These are phyloP conservation scores for Asterophora parasitica DNA, from an alignment of 768 basidiomycete genomes.

Conservation along the genomic window DNA sequence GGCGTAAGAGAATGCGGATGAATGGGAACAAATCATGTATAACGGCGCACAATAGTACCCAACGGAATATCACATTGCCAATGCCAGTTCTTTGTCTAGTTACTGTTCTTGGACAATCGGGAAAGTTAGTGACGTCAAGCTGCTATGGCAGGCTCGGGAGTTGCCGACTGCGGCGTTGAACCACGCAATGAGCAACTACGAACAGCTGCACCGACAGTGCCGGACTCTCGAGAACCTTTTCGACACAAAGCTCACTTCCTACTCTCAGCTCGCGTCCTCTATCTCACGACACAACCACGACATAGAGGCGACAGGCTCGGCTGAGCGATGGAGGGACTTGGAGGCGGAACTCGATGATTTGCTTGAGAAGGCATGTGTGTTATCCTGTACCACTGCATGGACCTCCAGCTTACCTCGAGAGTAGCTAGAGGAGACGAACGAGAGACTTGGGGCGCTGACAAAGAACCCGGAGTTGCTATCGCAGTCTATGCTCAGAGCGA, in stretches of 20 bases:
- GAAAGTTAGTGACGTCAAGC: slow-evolving; percentile 13
- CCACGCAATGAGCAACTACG: slow-evolving; percentile 67
- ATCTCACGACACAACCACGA: slow-evolving; percentile 53
- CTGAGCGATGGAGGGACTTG: slow-evolving; percentile 73
- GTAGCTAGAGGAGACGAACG: slow-evolving; percentile 85
- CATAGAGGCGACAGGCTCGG: slow-evolving; percentile 65
- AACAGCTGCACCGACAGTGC: slow-evolving; percentile 86
- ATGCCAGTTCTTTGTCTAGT: too few species aligned
- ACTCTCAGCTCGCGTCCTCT: slow-evolving; percentile 77
- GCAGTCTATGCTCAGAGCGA: slow-evolving; percentile 80
- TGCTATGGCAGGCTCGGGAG: slow-evolving; percentile 3
- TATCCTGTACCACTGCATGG: slow-evolving; percentile 1
- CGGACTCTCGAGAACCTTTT: slow-evolving; percentile 91
- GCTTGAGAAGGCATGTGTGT: slow-evolving; percentile 63
- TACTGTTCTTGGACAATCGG: too few species aligned
- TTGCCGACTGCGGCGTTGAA: slow-evolving; percentile 6
- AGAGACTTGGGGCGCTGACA: slow-evolving; percentile 66
- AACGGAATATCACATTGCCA: too few species aligned
- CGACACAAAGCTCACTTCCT: slow-evolving; percentile 86
- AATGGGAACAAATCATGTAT: neutral
- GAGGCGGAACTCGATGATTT: slow-evolving; percentile 86
- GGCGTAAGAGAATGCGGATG: too few species aligned
- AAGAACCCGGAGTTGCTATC: slow-evolving; percentile 69
- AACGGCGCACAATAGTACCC: too few species aligned
- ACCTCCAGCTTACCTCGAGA: slow-evolving; percentile 12